Conservation (phyloP, 352 stramenopile genomes). For the Phytophthora constricta region DNA sequence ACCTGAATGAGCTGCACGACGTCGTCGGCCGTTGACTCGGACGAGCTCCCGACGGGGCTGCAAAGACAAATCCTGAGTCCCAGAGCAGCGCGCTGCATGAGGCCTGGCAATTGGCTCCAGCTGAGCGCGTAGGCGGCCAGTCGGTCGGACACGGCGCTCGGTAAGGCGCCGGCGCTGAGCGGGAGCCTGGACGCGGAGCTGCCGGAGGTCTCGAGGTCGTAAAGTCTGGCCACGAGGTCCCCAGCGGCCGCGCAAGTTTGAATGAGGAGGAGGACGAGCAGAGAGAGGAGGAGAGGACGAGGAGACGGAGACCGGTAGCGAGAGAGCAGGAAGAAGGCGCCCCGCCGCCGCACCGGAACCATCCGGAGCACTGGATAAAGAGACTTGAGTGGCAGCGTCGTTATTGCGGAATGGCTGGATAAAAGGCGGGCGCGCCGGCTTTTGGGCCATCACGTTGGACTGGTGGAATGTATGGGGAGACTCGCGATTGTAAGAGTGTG, state of each 20-base stretch:
- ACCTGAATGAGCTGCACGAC: conserved; percentile 55
- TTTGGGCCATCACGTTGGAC: conserved; percentile 11
- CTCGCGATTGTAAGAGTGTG: neutral
- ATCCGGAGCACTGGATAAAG: too few relatives aligned
- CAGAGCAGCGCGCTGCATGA: conserved; percentile 79
- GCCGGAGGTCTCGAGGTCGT: conserved; percentile 43
- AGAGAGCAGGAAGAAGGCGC: conserved; percentile 36
- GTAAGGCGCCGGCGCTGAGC: conserved; percentile 45
- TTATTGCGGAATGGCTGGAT: conserved; percentile 26
- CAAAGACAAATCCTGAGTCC: conserved; percentile 72
- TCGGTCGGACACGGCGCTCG: conserved; percentile 32
- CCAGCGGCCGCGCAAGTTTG: conserved; percentile 26
- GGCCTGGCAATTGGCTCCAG: conserved; percentile 54
- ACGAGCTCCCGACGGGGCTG: conserved; percentile 17
- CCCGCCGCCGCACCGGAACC: conserved; percentile 38
- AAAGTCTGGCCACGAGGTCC: conserved; percentile 66
- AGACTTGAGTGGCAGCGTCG: conserved; percentile 34
- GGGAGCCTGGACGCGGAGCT: conserved; percentile 32
- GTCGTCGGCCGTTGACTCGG: conserved; percentile 12
- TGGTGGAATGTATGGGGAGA: neutral
- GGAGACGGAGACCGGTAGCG: conserved; percentile 23
- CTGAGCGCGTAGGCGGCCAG: conserved; percentile 38
- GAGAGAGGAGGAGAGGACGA: conserved; percentile 3
- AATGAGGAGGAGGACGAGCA: conserved; percentile 27
- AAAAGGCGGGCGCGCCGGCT: conserved; percentile 15